Conservation (phyloP, 768 basidiomycete genomes). For the Boletus vermiculosoides region DNA sequence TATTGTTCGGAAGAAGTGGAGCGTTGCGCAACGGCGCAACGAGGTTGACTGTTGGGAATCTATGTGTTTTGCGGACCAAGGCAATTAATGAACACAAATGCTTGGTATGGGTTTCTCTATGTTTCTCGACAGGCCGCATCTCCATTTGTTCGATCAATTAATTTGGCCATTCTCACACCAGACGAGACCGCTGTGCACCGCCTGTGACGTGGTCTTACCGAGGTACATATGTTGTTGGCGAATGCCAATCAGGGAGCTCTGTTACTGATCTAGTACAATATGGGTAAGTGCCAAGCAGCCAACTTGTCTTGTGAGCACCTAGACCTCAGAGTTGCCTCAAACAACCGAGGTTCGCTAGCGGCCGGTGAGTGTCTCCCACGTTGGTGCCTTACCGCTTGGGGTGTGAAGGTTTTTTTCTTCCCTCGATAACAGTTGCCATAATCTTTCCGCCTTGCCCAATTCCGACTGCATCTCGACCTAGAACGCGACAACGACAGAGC, state of each 20-base stretch:
- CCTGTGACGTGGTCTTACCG: constrained; percentile 5
- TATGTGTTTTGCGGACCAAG: background rate
- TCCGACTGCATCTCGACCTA: background rate
- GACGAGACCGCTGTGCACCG: background rate
- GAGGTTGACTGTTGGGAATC: constrained; percentile 7
- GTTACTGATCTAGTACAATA: constrained; percentile 8
- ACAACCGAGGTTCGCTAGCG: background rate
- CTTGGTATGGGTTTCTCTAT: background rate
- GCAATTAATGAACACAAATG: background rate
- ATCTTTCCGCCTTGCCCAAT: background rate
- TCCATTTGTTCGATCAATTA: background rate
- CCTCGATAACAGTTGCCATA: background rate
- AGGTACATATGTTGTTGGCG: background rate
- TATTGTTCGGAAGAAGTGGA: background rate
- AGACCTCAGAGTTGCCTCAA: background rate
- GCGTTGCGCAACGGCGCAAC: constrained; percentile 3
- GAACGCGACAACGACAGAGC: background rate
- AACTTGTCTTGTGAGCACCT: background rate
- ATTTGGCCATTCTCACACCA: constrained; percentile 1
- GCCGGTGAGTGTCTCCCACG: background rate
- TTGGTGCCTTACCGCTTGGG: background rate
- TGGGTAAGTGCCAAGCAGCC: background rate
- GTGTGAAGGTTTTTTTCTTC: background rate
- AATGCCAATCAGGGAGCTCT: constrained; percentile 7
- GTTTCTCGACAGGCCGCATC: background rate